phyloP scores from a whole-genome alignment of 805 yeast species.

The Debaryomyces castellii region DNA sequence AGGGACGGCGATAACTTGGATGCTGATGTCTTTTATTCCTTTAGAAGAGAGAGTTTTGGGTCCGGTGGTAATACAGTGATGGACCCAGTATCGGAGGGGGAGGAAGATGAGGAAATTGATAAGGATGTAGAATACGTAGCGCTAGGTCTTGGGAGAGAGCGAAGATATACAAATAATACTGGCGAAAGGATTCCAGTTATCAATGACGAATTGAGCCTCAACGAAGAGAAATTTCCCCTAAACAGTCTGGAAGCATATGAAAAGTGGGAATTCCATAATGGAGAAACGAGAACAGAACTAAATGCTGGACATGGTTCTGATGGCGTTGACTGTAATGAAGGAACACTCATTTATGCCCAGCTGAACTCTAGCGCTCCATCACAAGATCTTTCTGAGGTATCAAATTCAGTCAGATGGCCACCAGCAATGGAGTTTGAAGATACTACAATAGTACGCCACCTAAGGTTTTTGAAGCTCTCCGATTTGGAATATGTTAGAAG shows the following conservation, averaged over 20 bases:
- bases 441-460: slow-evolving; percentile 21
- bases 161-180: slow-evolving; percentile 13
- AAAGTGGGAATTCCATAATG: slow-evolving; percentile 31
- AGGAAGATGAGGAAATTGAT: slow-evolving; percentile 4
- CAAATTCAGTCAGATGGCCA: slow-evolving; percentile 14
- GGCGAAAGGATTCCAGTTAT: background rate
- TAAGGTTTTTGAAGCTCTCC: slow-evolving; percentile 19
- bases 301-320: background rate
- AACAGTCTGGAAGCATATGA: slow-evolving; percentile 28
- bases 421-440: slow-evolving; percentile 27
- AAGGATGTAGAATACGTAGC: slow-evolving; percentile 11
- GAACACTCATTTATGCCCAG: background rate
- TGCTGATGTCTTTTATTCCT: slow-evolving; percentile 22
- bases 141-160: slow-evolving; percentile 8
- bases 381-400: background rate
- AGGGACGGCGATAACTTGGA: slow-evolving; percentile 17
- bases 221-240: slow-evolving; percentile 14
- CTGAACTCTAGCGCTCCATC: background rate
- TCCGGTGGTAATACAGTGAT: background rate
- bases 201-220: background rate
- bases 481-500: slow-evolving; percentile 27
- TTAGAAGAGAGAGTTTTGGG: slow-evolving; percentile 20
- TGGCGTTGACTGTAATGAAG: background rate
- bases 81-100: slow-evolving; percentile 1
- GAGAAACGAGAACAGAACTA: slow-evolving; percentile 8